These are phyloP conservation scores for Ajuga reptans DNA, from an alignment of 305 asterid species.

Conservation along the genomic window DNA sequence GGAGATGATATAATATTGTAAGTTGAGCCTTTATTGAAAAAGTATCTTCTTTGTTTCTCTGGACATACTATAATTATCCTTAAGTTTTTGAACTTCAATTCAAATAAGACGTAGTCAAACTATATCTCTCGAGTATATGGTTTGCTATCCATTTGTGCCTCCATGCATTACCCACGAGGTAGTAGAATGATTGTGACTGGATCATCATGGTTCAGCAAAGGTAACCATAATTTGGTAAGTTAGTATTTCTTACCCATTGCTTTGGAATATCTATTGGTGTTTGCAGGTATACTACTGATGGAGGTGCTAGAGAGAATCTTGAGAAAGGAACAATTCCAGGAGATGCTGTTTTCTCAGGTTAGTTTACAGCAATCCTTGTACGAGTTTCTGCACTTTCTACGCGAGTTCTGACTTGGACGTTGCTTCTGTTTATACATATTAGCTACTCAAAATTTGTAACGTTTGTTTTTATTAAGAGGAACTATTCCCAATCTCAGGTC, in stretches of 20 bases:
- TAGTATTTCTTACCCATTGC: not conserved
- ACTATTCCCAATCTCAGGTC: constrained; percentile 7
- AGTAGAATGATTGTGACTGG: not conserved
- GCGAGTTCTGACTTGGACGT: constrained; percentile 1
- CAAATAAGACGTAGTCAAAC: not conserved
- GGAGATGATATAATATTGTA: constrained; percentile 71
- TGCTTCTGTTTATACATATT: not conserved
- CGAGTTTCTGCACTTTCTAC: constrained; percentile 14
- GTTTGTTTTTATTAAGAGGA: not conserved
- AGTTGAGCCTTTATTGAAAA: constrained; percentile 25
- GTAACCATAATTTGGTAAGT: not conserved
- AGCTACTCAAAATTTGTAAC: not conserved
- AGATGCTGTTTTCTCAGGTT: constrained; percentile 77
- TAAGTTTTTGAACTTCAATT: constrained; percentile 9
- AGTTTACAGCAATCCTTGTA: constrained; percentile 7
- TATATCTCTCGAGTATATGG: not conserved
- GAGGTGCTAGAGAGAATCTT: constrained; percentile 72
- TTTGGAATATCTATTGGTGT: constrained; percentile 5
- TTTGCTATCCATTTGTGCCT: not conserved
- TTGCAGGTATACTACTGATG: constrained; percentile 91
- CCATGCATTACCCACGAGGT: not conserved
- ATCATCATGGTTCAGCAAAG: constrained; percentile 11
- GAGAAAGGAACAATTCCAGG: constrained; percentile 80
- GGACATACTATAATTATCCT: not conserved
- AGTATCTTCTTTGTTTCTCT: constrained; percentile 7